These are phyloP conservation scores for Dactylonectria macrodidyma DNA, from an alignment of 2,329 filamentous ascomycete genomes.

Conservation along the genomic window DNA sequence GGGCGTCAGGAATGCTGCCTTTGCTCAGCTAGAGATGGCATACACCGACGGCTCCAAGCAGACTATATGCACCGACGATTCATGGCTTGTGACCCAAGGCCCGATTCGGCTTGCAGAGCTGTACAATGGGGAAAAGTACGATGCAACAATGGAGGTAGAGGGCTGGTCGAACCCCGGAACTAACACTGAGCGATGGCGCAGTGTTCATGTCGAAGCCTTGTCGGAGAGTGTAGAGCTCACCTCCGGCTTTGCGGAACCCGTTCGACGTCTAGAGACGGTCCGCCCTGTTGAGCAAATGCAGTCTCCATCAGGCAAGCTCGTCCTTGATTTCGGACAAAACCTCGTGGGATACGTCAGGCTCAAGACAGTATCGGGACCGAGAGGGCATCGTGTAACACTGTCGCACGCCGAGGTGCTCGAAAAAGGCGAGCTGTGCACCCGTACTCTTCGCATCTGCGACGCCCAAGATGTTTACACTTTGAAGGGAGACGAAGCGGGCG, in stretches of 20 bases:
- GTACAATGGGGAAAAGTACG: conserved; percentile 3
- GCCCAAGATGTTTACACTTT: not conserved
- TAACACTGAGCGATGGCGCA: not conserved
- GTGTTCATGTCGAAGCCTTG: too few species aligned
- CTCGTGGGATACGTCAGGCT: not conserved
- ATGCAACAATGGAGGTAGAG: not conserved
- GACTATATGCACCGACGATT: not conserved
- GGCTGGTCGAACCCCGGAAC: not conserved
- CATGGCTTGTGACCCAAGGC: not conserved
- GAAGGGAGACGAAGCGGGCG: not conserved
- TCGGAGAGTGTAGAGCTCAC: not conserved
- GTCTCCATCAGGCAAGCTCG: conserved; percentile 3
- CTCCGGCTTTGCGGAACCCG: not conserved
- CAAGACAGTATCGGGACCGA: not conserved
- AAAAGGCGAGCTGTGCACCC: not conserved
- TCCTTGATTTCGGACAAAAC: conserved; percentile 4
- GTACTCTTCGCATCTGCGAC: not conserved
- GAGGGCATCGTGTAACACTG: not conserved
- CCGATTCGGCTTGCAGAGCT: not conserved
- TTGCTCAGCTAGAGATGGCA: not conserved
- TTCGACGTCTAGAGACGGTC: not conserved
- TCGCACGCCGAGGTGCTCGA: not conserved
- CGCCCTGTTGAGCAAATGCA: not conserved
- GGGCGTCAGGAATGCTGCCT: not conserved
- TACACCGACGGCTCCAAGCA: not conserved